Evolutionary conservation across 1,284 basidiomycete genomes (phyloP).

Genomic region (Heterobasidion irregulare): DNA sequence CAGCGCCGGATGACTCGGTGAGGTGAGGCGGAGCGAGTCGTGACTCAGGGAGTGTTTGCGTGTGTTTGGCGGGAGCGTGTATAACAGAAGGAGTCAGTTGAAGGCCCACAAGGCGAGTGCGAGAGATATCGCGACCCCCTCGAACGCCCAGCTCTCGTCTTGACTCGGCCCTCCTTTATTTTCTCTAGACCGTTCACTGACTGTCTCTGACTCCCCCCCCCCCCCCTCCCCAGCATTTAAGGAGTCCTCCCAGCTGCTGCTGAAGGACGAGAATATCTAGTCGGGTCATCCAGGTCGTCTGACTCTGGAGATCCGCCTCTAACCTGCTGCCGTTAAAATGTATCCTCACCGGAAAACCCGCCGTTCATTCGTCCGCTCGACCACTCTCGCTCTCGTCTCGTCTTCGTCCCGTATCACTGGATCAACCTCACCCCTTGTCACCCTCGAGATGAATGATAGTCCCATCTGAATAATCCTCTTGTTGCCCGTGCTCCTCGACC

Average conservation of each 20-base stretch:
- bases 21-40: not conserved
- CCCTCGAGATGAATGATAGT: slow-evolving; percentile 7
- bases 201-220: not conserved
- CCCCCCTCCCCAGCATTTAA: not conserved
- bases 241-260: slow-evolving; percentile 3
- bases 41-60: slow-evolving; percentile 2
- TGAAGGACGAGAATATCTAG: slow-evolving; percentile 3
- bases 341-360: not conserved
- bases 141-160: not conserved
- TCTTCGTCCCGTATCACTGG: not conserved
- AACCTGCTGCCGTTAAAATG: slow-evolving; percentile 4
- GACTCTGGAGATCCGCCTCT: slow-evolving; percentile 3
- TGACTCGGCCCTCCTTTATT: not conserved
- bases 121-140: not conserved
- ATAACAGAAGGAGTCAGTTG: not conserved
- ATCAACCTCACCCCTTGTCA: not conserved
- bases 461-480: slow-evolving; percentile 12
- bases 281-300: not conserved
- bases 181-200: not conserved
- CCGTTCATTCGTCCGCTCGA: not conserved
- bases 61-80: not conserved
- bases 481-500: slow-evolving; percentile 14
- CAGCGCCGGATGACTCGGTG: too few relatives aligned
- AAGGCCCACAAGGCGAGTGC: not conserved
- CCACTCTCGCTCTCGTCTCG: not conserved